A percentile compares a stretch with the other conserved stretches of the same genome.
phyloP scores from a whole-genome alignment of 108 stramenopile genomes.

The Skeletonema tropicum region DNA sequence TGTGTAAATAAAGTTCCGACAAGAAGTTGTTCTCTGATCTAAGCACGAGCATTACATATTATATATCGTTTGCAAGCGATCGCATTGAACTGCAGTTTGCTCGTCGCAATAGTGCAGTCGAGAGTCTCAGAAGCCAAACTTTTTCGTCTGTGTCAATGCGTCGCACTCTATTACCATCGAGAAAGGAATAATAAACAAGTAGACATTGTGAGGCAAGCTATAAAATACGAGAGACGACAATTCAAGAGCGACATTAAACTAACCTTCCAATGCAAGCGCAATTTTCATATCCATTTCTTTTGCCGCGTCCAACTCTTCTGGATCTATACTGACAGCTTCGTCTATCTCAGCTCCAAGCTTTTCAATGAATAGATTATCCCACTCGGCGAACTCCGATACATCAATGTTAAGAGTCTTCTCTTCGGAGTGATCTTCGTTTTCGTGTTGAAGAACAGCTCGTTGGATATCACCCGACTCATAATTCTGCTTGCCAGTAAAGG shows the following conservation, averaged over 20 bases:
- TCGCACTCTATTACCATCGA: not conserved
- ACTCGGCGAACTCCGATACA: conserved; percentile 42
- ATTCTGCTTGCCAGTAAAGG: conserved; percentile 42
- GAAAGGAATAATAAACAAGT: not conserved
- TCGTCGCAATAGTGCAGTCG: too few relatives aligned
- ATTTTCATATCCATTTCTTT: conserved; percentile 50
- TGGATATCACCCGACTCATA: conserved; percentile 49
- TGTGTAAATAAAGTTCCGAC: conserved; percentile 50
- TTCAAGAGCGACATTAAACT: not conserved
- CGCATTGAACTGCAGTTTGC: not conserved
- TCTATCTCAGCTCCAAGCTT: conserved; percentile 12
- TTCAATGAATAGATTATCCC: conserved; percentile 40
- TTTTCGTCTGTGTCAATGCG: not conserved
- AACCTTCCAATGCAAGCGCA: conserved; percentile 37
- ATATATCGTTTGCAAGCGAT: not conserved
- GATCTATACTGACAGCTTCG: conserved; percentile 3
- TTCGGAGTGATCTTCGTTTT: conserved; percentile 11
- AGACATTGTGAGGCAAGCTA: not conserved
- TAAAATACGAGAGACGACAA: not conserved
- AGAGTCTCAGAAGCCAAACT: not conserved
- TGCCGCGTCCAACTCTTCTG: conserved; percentile 12
- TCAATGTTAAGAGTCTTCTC: conserved; percentile 24
- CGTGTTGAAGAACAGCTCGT: conserved; percentile 26
- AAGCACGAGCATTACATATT: not conserved
- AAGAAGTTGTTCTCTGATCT: not conserved